Percentiles rank a stretch among this genome's conserved stretches.
phyloP scores from a whole-genome alignment of 2,329 filamentous ascomycete genomes.

The Rosellinia necatrix region DNA sequence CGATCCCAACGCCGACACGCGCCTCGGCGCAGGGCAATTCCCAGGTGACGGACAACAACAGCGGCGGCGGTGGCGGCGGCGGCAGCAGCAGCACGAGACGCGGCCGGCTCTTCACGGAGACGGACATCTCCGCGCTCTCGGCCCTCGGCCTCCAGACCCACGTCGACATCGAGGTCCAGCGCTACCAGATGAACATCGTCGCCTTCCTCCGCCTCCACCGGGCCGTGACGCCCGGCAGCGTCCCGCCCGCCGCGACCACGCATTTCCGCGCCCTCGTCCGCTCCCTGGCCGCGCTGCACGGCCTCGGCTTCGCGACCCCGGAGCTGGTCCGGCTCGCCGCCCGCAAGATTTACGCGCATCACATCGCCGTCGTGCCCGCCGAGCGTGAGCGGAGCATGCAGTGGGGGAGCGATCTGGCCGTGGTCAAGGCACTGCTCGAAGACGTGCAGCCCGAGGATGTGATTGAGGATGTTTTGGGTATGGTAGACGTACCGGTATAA shows the following conservation, averaged over 20 bases:
- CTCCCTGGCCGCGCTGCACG: constrained; percentile 81
- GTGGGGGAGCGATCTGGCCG: constrained; percentile 81
- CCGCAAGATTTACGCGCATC: constrained; percentile 86
- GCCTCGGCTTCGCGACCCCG: constrained; percentile 79
- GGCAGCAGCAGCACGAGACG: neutral
- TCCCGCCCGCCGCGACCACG: constrained; percentile 77
- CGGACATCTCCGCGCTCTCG: constrained; percentile 63
- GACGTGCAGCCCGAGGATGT: constrained; percentile 65
- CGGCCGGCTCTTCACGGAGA: constrained; percentile 39
- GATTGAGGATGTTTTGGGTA: constrained; percentile 65
- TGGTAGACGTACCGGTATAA: constrained; percentile 60
- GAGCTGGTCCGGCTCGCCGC: constrained; percentile 81
- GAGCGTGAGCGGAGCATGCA: constrained; percentile 85
- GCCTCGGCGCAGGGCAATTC: neutral
- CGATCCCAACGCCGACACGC: constrained; percentile 12
- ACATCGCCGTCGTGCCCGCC: constrained; percentile 70
- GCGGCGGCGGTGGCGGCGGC: neutral
- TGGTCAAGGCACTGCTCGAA: constrained; percentile 70
- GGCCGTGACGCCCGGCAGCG: constrained; percentile 72
- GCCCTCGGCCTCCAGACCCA: constrained; percentile 62
- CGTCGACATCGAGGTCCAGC: constrained; percentile 75
- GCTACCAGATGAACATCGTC: constrained; percentile 86
- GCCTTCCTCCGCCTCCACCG: constrained; percentile 88
- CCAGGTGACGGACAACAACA: neutral
- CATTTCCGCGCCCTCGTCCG: constrained; percentile 73